Evolutionary conservation across 1,139 yeast genomes (phyloP).

Genomic region (Scheffersomyces lignicola): DNA sequence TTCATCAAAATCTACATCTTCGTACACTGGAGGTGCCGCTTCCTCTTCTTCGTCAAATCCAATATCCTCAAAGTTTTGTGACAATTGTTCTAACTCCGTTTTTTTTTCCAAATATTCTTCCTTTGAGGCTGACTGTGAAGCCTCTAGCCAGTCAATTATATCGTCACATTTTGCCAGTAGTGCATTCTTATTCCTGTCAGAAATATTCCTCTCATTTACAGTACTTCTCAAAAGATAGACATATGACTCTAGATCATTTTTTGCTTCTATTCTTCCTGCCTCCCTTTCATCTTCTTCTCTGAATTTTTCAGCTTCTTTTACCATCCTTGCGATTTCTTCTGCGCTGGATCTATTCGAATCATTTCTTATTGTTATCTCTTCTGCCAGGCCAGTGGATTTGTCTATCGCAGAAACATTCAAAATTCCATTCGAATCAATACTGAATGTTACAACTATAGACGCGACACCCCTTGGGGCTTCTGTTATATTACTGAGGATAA

Average conservation of each 20-base stretch:
- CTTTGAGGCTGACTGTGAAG: conserved; percentile 50
- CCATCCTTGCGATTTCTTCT: background rate
- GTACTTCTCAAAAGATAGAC: conserved; percentile 78
- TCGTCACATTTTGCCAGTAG: conserved; percentile 14
- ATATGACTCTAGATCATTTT: conserved; percentile 86
- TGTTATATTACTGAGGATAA: conserved; percentile 92
- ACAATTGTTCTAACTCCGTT: conserved; percentile 64
- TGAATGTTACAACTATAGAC: conserved; percentile 96
- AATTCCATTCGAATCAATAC: conserved; percentile 98
- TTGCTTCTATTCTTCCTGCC: conserved; percentile 50
- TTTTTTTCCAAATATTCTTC: conserved; percentile 60
- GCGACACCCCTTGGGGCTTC: conserved; percentile 99
- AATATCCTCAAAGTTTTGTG: no score
- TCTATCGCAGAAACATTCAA: conserved; percentile 98
- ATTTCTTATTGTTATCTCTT: background rate
- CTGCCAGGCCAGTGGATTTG: conserved; percentile 76
- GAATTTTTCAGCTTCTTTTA: background rate
- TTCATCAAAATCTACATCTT: no score
- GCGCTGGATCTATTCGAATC: background rate
- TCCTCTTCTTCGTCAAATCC: no score
- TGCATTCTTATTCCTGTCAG: conserved; percentile 46
- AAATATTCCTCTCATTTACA: conserved; percentile 46
- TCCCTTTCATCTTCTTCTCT: conserved; percentile 18
- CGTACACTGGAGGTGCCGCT: no score
- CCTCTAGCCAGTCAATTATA: conserved; percentile 50